Evolutionary conservation across 441 rosid species (phyloP), one percentile per base, ranked within the genome.

Genomic region (Macaranga tanarius): DNA sequence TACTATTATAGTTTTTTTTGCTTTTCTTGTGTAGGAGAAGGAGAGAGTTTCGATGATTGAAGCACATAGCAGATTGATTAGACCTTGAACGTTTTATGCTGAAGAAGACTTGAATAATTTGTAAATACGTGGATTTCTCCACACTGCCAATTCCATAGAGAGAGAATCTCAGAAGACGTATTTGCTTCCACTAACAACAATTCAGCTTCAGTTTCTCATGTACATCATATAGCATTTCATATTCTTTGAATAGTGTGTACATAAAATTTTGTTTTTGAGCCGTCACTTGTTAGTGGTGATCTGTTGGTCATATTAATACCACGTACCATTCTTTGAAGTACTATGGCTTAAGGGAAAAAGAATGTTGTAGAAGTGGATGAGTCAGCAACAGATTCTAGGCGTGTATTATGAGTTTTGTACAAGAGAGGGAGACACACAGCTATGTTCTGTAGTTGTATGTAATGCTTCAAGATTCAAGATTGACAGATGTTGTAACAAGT

Each of bases 61-160:
- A 85, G 84, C 77, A 60, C 95, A 75, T 80, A 86, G 84, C 88
- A 89, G 93, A 80, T 75, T 85, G 77, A 81, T 85, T 76, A 87
- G 81, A 91, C 69, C 50, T 58, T 70, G 67, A 26, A 51, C 42
- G 13, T 28, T 44, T 58, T 48, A 56, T 54, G 55, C n/a, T 57
- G 3, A 42, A 57, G 44, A 59, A 57, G 44, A 59, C 74, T 54
- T 50, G 34, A 25, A 61, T 54, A 75, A 75, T 67, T 59, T 67
- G 58, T 76, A 65, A 79, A 76, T 56, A 72, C 58, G 38, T 62
- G 61, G 69, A 62, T 69, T 75, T 61, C 52, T 50, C 44, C 38
- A 42, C 60, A 0, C 28, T 19, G 34, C 48, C 13, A 23, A 57
- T 45, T 22, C 64, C 63, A 59, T 19, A 31, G 38, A 31, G 26